Evolutionary conservation across 2,329 filamentous ascomycete species (phyloP).

Genomic region (Pestalotiopsis sp.): DNA sequence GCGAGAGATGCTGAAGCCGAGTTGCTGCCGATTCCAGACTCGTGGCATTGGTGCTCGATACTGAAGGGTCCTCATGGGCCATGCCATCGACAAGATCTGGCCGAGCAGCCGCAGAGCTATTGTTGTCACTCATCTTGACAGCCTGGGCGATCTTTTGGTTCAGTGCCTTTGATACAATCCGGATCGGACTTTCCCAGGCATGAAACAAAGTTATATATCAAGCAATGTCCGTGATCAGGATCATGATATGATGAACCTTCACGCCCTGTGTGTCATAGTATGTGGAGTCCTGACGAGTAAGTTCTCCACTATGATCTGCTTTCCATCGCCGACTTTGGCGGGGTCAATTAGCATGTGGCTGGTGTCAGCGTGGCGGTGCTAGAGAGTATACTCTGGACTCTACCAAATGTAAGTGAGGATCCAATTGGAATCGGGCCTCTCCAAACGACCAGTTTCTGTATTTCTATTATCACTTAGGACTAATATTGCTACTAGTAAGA

Average conservation of each 20-base stretch:
- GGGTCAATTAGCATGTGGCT: not conserved
- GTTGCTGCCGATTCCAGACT: slow-evolving; percentile 29
- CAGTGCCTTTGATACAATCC: no score
- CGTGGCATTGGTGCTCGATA: not conserved
- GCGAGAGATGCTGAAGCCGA: slow-evolving; percentile 44
- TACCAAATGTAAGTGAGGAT: no score
- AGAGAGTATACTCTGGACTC: no score
- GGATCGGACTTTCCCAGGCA: no score
- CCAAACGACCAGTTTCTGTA: no score
- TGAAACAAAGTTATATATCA: no score
- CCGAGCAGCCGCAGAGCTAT: not conserved
- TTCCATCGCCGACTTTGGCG: not conserved
- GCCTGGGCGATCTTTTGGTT: not conserved
- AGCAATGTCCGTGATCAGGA: no score
- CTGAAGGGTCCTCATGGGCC: slow-evolving; percentile 4
- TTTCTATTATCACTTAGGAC: no score
- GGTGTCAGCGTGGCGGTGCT: not conserved
- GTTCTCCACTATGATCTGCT: not conserved
- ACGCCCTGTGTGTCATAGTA: not conserved
- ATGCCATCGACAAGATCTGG: slow-evolving; percentile 12
- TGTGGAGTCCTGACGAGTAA: not conserved
- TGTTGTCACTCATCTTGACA: slow-evolving; percentile 3
- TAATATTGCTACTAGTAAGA: no score
- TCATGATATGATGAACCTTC: not conserved
- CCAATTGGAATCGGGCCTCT: no score